Conservation (phyloP, 2,329 filamentous ascomycete genomes). For the Aaosphaeria arxii region DNA sequence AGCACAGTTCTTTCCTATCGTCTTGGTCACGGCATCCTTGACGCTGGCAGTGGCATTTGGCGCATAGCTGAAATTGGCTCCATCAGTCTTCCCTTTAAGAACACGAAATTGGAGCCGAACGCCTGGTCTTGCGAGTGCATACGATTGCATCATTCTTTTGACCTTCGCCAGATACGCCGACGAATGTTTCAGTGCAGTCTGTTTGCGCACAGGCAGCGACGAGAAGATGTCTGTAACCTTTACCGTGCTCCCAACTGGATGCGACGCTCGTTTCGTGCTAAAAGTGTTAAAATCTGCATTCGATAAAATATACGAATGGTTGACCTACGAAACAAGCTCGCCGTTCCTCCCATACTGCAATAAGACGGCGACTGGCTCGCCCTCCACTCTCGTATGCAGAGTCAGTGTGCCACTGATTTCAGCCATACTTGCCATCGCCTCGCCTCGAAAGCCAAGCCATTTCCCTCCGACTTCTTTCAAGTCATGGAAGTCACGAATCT, state of each 20-base stretch:
- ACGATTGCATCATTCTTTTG: slow-evolving; percentile 59
- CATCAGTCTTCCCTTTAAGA: slow-evolving; percentile 50
- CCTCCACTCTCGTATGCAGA: slow-evolving; percentile 62
- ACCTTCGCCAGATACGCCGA: slow-evolving; percentile 57
- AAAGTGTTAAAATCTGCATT: neutral
- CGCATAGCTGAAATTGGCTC: slow-evolving; percentile 60
- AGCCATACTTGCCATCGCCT: slow-evolving; percentile 67
- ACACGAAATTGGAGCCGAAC: slow-evolving; percentile 62
- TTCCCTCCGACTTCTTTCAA: slow-evolving; percentile 54
- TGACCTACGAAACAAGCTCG: slow-evolving; percentile 41
- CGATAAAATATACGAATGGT: neutral
- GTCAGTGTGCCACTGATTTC: slow-evolving; percentile 55
- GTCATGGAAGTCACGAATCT: slow-evolving; percentile 64
- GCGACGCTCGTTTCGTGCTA: slow-evolving; percentile 42
- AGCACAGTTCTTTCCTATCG: slow-evolving; percentile 58
- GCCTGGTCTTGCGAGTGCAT: slow-evolving; percentile 64
- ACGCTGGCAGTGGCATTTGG: slow-evolving; percentile 51
- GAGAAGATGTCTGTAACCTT: slow-evolving; percentile 59
- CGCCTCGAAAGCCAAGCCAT: slow-evolving; percentile 73
- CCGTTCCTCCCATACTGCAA: slow-evolving; percentile 53
- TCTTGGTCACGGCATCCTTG: slow-evolving; percentile 59
- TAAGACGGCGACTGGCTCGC: slow-evolving; percentile 57
- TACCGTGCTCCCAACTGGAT: slow-evolving; percentile 68
- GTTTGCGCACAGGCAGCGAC: slow-evolving; percentile 61
- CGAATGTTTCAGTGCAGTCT: slow-evolving; percentile 56